Evolutionary conservation across 768 basidiomycete genomes (phyloP).

Genomic region (Mycena venus): DNA sequence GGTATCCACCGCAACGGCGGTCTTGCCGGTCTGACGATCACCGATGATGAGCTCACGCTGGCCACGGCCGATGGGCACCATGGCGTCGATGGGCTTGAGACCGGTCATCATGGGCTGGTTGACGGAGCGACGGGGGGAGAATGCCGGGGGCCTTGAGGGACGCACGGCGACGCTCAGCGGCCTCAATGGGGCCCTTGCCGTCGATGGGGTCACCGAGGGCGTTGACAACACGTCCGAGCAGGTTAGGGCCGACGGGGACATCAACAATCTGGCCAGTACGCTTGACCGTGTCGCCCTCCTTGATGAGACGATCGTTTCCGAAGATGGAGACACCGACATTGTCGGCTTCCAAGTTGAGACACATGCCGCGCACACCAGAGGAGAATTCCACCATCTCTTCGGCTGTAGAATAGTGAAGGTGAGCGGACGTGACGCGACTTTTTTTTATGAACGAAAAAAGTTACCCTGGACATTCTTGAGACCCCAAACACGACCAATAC

Average conservation of each 20-base stretch:
- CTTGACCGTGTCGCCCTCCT: constrained; percentile 99
- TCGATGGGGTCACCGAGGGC: constrained; percentile 99
- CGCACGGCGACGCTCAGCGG: constrained; percentile 95
- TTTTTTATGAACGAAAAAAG: constrained; percentile 25
- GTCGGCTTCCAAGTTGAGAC: constrained; percentile 99
- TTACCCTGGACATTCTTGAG: constrained; percentile 98
- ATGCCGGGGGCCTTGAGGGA: constrained; percentile 99
- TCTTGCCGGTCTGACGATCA: constrained; percentile 99
- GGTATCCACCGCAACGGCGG: constrained; percentile 99
- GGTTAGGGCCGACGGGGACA: constrained; percentile 96
- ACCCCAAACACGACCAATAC: constrained; percentile 99
- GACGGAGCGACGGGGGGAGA: constrained; percentile 98
- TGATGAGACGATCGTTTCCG: constrained; percentile 97
- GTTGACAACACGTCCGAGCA: constrained; percentile 99
- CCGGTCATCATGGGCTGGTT: constrained; percentile 99
- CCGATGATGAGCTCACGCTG: constrained; percentile 99
- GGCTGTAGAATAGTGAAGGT: constrained; percentile 62
- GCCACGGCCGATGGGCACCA: constrained; percentile 99
- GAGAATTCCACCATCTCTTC: constrained; percentile 99
- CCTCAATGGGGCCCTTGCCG: constrained; percentile 97
- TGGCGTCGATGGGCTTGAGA: constrained; percentile 99
- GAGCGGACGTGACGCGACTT: constrained; percentile 27
- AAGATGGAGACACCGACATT: constrained; percentile 99
- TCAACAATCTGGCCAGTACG: constrained; percentile 99
- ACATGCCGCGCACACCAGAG: constrained; percentile 99